Conservation (phyloP, 192 early-diverging fungal genomes). For the Podila verticillata region DNA sequence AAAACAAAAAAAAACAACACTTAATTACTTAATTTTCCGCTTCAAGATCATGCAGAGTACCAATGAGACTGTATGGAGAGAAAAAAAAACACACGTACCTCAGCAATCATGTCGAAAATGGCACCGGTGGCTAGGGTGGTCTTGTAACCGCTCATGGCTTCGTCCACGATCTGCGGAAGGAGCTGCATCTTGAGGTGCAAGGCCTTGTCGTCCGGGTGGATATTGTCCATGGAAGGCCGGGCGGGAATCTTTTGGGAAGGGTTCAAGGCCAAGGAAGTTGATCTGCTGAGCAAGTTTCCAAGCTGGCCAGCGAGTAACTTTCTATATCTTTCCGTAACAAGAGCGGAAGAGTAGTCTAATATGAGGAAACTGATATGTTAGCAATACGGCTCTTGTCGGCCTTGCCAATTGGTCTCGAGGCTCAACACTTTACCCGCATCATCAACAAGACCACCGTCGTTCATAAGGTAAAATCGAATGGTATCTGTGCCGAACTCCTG, state of each 20-base stretch:
- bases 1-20: background rate
- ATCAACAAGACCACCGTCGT: conserved; percentile 88
- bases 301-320: conserved; percentile 85
- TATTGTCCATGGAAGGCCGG: background rate
- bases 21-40: background rate
- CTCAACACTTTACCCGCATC: conserved; percentile 71
- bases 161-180: conserved; percentile 46
- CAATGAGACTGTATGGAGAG: background rate
- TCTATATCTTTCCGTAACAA: conserved; percentile 74
- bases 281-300: conserved; percentile 83
- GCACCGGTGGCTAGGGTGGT: conserved; percentile 28
- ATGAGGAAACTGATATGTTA: background rate
- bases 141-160: conserved; percentile 46
- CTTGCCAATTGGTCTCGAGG: background rate
- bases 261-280: conserved; percentile 66
- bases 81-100: conserved; percentile 44
- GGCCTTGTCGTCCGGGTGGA: conserved; percentile 33
- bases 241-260: conserved; percentile 56
- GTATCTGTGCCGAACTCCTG: conserved; percentile 84
- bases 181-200: conserved; percentile 40
- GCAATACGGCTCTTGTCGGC: background rate
- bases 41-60: background rate
- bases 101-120: conserved; percentile 72
- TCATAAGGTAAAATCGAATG: conserved; percentile 89
- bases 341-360: conserved; percentile 75